Percentiles rank a stretch among this genome's conserved stretches.
phyloP scores from a whole-genome alignment of 805 yeast genomes.

The Torulaspora maleeae region DNA sequence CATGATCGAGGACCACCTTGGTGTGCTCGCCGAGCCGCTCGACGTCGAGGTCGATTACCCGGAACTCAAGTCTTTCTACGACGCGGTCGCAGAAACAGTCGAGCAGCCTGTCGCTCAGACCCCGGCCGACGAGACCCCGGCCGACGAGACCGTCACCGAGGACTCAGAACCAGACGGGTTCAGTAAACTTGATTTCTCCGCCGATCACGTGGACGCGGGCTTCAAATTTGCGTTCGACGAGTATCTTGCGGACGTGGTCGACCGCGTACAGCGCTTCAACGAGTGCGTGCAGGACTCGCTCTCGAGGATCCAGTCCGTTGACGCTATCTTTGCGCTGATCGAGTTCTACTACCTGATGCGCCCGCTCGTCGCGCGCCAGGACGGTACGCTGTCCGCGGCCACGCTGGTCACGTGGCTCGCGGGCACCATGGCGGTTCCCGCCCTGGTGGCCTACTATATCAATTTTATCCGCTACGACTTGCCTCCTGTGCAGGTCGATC shows the following conservation, averaged over 20 bases:
- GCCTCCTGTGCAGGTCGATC: conserved; percentile 25
- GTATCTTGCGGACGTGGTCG: conserved; percentile 21
- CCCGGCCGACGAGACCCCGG: no score
- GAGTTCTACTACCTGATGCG: conserved; percentile 22
- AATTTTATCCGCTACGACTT: conserved; percentile 33
- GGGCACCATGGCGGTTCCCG: conserved; percentile 16
- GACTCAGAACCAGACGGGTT: background rate
- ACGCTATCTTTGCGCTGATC: conserved; percentile 16
- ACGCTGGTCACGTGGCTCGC: conserved; percentile 7
- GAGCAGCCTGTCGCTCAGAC: no score
- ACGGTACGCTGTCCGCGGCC: conserved; percentile 5
- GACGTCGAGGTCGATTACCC: conserved; percentile 27
- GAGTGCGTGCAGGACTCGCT: conserved; percentile 27
- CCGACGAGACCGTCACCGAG: no score
- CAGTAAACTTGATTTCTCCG: conserved; percentile 9
- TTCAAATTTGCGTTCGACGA: conserved; percentile 26
- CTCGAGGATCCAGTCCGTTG: conserved; percentile 24
- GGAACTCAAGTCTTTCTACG: conserved; percentile 27
- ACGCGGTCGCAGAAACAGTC: conserved; percentile 3
- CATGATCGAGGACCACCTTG: conserved; percentile 19
- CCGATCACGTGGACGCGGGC: conserved; percentile 10
- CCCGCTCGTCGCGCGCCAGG: conserved; percentile 10
- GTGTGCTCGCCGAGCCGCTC: conserved; percentile 18
- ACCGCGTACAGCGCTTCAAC: conserved; percentile 16
- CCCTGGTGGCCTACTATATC: conserved; percentile 25